Evolutionary conservation across 352 stramenopile genomes (phyloP), one percentile per base, ranked within the genome.

Genomic region (Globisporangium polare): DNA sequence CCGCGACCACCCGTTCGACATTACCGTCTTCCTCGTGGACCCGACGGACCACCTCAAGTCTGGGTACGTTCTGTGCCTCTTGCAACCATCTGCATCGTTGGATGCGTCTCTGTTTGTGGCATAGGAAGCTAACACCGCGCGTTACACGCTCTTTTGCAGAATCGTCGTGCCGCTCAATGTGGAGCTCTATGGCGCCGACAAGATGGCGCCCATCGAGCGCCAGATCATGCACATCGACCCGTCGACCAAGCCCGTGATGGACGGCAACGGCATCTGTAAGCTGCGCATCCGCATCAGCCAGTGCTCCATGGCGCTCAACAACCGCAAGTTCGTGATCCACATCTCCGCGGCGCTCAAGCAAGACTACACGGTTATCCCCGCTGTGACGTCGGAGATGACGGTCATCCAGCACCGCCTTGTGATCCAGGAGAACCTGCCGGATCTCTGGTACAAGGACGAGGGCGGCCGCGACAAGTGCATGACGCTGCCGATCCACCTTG

Each of bases 361-460:
- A 55, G 78, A 90, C 5, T 84, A 73, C 26, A 87, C 82, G 5
- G 77, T 92, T 10, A 78, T 75, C 2, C 83, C 83, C 2, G 79
- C 83, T 0, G 68, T 93, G 27, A 91, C 83, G 1, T 78, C 73
- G 1, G 83, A 92, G 58, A 92, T 93, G 83, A 92, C 83, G 26
- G 83, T 91, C 39, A 92, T 95, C 60, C 83, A 91, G 58, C 83
- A 95, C 58, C 81, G 83, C 1, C 77, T 95, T 22, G 63, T 92
- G 43, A 93, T 95, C 59, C 83, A 92, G 55, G 86, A 95, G 53
- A 83, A 88, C 35, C 74, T 92, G 9, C 86, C 83, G 0, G 83
- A 94, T n/a, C 70, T 92, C 4, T 94, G 85, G 85, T 94, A 94
- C 72, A 94, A 94, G 66, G 85, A 94, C 42, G 85, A 94, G 69